Evolutionary conservation across 1,139 yeast species (phyloP).

Genomic region (Geotrichum restrictum): DNA sequence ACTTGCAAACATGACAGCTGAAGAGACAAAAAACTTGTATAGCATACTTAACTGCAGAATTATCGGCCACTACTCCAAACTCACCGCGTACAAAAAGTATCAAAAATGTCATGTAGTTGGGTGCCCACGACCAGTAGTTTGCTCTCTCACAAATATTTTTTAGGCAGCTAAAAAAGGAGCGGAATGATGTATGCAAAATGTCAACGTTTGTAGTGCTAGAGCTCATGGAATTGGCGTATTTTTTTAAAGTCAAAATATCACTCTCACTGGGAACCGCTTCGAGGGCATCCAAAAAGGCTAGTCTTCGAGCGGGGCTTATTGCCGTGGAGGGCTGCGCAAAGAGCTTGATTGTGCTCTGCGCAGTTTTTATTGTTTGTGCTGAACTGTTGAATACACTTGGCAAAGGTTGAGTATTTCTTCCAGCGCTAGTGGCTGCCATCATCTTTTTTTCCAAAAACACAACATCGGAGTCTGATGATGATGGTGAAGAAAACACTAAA

Average conservation of each 20-base stretch:
- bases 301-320: slow-evolving; percentile 1
- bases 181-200: slow-evolving; percentile 4
- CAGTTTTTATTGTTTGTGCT: neutral
- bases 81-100: slow-evolving; percentile 10
- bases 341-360: too few relatives aligned
- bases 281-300: slow-evolving; percentile 11
- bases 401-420: neutral
- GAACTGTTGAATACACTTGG: neutral
- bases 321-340: slow-evolving; percentile 2
- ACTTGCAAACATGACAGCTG: slow-evolving; percentile 16
- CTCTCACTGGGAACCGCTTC: slow-evolving; percentile 14
- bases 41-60: neutral
- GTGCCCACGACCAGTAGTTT: slow-evolving; percentile 20
- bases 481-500: slow-evolving; percentile 3
- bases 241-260: slow-evolving; percentile 11
- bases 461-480: slow-evolving; percentile 10
- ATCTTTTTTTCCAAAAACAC: neutral
- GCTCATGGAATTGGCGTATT: slow-evolving; percentile 6
- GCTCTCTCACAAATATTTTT: slow-evolving; percentile 12
- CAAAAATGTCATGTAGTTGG: slow-evolving; percentile 15
- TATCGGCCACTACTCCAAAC: neutral
- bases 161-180: slow-evolving; percentile 1
- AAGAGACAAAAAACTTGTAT: slow-evolving; percentile 10
- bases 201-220: neutral
- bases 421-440: too few relatives aligned